Evolutionary conservation across 306 rosid genomes (phyloP).

Genomic region (Dalbergia cultrata): DNA sequence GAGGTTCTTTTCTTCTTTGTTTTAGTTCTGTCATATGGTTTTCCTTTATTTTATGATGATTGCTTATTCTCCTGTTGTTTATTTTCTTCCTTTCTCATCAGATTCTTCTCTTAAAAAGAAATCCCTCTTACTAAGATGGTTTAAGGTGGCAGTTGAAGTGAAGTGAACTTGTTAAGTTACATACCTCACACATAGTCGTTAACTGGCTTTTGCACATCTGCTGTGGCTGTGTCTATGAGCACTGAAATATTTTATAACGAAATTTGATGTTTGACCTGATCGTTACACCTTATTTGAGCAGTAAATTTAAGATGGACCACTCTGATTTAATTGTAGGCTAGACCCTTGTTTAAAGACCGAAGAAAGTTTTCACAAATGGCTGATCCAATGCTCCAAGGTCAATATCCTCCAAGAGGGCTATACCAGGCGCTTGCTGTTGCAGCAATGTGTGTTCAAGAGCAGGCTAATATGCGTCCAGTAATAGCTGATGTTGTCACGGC

Average conservation of each 20-base stretch:
- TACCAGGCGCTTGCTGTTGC: constrained; percentile 98
- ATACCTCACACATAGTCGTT: background rate
- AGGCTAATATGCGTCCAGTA: constrained; percentile 91
- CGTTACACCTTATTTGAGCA: constrained; percentile 7
- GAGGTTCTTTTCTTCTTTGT: constrained; percentile 3
- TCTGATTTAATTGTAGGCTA: constrained; percentile 69
- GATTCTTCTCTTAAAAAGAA: background rate
- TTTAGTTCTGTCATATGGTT: constrained; percentile 2
- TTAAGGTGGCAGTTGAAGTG: background rate
- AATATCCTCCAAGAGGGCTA: constrained; percentile 85
- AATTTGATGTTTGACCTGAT: constrained; percentile 9
- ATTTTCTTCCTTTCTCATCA: constrained; percentile 22
- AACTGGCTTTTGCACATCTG: constrained; percentile 20
- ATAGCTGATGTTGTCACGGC: constrained; percentile 98
- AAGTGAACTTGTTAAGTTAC: constrained; percentile 8
- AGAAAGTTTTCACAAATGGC: constrained; percentile 88
- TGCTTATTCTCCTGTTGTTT: background rate
- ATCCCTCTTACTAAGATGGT: background rate
- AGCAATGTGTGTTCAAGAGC: constrained; percentile 98
- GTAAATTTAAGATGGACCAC: constrained; percentile 33
- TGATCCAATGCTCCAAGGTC: constrained; percentile 91
- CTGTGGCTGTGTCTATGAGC: background rate
- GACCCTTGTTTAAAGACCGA: constrained; percentile 83
- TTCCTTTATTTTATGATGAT: constrained; percentile 16
- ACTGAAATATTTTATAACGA: constrained; percentile 12